These are phyloP conservation scores for Plasmodium blacklocki DNA, from an alignment of 169 alveolate genomes.

Conservation along the genomic window DNA sequence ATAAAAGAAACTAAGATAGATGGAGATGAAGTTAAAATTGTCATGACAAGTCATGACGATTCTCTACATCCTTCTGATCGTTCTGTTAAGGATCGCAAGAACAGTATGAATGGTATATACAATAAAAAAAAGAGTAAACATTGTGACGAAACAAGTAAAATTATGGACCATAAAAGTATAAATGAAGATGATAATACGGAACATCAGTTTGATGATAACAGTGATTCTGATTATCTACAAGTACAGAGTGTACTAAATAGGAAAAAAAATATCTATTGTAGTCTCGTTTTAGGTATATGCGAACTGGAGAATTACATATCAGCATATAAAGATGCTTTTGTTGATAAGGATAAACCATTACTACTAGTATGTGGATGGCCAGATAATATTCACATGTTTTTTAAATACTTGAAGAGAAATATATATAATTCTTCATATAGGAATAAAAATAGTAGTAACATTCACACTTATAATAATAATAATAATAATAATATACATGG, in stretches of 20 bases:
- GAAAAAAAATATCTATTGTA: slow-evolving; percentile 2
- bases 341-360: slow-evolving; percentile 56
- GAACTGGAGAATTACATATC: slow-evolving; percentile 64
- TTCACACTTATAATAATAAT: not conserved
- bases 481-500: not conserved
- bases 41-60: not conserved
- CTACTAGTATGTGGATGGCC: slow-evolving; percentile 86
- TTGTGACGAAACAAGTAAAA: not conserved
- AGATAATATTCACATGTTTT: slow-evolving; percentile 76
- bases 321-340: slow-evolving; percentile 57
- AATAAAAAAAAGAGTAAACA: not conserved
- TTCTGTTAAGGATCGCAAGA: not conserved
- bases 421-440: not conserved
- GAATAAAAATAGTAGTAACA: too few relatives aligned
- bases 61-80: not conserved
- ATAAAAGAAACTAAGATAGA: slow-evolving; percentile 41
- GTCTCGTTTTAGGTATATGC: slow-evolving; percentile 44
- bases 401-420: slow-evolving; percentile 72
- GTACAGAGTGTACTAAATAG: not conserved
- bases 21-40: slow-evolving; percentile 1
- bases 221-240: not conserved
- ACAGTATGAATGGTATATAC: not conserved
- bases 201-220: not conserved
- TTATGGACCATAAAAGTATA: not conserved
- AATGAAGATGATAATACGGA: not conserved